phyloP scores from a whole-genome alignment of 2,329 filamentous ascomycete species.

The Byssothecium circinans region DNA sequence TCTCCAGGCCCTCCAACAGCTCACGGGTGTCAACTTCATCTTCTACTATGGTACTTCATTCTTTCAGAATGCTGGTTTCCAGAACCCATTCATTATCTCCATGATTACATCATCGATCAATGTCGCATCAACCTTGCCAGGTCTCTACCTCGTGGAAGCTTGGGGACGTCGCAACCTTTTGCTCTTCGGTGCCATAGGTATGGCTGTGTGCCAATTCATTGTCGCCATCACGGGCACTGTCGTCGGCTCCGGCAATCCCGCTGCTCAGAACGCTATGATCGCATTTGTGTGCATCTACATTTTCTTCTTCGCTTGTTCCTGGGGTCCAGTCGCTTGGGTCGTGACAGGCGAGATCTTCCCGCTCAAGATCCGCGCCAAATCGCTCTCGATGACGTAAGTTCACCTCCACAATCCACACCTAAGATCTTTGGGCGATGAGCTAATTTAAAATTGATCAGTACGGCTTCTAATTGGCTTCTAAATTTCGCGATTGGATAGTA shows the following conservation, averaged over 20 bases:
- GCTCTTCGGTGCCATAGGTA: slow-evolving; percentile 73
- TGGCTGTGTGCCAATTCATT: slow-evolving; percentile 56
- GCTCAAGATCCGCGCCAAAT: slow-evolving; percentile 52
- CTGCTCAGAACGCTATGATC: slow-evolving; percentile 45
- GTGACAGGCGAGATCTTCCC: slow-evolving; percentile 49
- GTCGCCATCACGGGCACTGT: slow-evolving; percentile 47
- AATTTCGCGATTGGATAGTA: slow-evolving; percentile 52
- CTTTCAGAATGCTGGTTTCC: slow-evolving; percentile 45
- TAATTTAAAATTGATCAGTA: too few species aligned
- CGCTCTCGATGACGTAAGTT: slow-evolving; percentile 51
- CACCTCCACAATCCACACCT: too few species aligned
- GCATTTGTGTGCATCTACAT: slow-evolving; percentile 67
- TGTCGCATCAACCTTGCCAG: slow-evolving; percentile 73
- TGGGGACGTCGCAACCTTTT: slow-evolving; percentile 76
- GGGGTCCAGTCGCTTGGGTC: slow-evolving; percentile 75
- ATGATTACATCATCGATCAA: slow-evolving; percentile 80
- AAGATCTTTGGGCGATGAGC: too few species aligned
- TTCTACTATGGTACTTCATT: slow-evolving; percentile 48
- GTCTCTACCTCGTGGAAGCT: slow-evolving; percentile 74
- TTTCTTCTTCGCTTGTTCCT: slow-evolving; percentile 78
- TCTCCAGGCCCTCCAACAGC: slow-evolving; percentile 77
- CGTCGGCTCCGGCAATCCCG: slow-evolving; percentile 36
- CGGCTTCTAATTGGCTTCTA: slow-evolving; percentile 59
- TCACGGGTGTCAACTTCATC: slow-evolving; percentile 56
- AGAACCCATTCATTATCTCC: slow-evolving; percentile 64